phyloP scores from a whole-genome alignment of 345 rosid species.

The Rhizophora apiculata region DNA sequence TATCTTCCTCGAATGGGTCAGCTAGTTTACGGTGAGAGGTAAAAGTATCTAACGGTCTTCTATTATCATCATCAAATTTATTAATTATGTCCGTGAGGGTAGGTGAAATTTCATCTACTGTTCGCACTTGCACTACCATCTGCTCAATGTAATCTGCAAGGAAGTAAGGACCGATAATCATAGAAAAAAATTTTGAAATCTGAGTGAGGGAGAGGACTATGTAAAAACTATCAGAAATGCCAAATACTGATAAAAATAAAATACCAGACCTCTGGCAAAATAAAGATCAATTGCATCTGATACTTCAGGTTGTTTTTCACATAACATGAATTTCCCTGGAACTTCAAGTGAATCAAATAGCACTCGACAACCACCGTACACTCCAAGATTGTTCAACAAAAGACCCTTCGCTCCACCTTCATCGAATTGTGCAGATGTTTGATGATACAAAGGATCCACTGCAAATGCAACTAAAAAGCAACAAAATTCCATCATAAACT shows the following conservation, averaged over 20 bases:
- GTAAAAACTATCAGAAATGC: constrained; percentile 2
- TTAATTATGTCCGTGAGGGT: constrained; percentile 53
- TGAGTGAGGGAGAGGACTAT: background rate
- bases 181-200: background rate
- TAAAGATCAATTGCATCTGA: constrained; percentile 65
- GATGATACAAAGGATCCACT: constrained; percentile 94
- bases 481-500: constrained; percentile 18
- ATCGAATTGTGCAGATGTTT: constrained; percentile 95
- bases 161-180: constrained; percentile 8
- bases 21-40: constrained; percentile 39
- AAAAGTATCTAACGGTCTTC: constrained; percentile 51
- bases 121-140: constrained; percentile 59
- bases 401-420: constrained; percentile 98
- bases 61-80: constrained; percentile 72
- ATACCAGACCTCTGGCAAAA: constrained; percentile 58
- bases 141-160: constrained; percentile 61
- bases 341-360: constrained; percentile 87
- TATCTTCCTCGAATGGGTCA: constrained; percentile 29
- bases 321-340: constrained; percentile 60
- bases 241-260: background rate
- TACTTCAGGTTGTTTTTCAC: constrained; percentile 42
- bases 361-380: constrained; percentile 80
- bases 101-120: constrained; percentile 73
- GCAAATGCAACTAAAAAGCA: constrained; percentile 74
- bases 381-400: constrained; percentile 83